These are phyloP conservation scores for Madurella mycetomatis DNA, from an alignment of 2,329 filamentous ascomycete species.

Conservation along the genomic window DNA sequence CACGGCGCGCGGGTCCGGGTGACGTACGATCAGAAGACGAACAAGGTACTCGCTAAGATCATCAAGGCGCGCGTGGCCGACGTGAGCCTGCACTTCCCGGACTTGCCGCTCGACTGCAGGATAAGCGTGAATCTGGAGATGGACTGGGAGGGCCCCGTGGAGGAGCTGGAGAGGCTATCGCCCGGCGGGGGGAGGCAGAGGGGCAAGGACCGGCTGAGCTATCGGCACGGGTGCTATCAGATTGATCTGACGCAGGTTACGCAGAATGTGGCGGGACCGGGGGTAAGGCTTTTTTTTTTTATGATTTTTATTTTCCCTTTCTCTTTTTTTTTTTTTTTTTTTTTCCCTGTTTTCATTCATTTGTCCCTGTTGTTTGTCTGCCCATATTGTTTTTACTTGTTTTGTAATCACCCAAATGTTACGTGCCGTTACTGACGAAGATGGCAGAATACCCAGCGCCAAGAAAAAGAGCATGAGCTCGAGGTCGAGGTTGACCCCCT, in stretches of 20 bases:
- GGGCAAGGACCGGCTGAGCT: conserved; percentile 83
- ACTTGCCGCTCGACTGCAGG: conserved; percentile 77
- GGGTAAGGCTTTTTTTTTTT: conserved; percentile 8
- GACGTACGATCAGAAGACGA: conserved; percentile 69
- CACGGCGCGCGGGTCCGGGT: conserved; percentile 64
- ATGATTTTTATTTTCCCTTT: background rate
- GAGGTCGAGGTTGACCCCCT: conserved; percentile 70
- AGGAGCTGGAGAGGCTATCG: conserved; percentile 46
- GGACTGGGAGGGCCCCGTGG: conserved; percentile 67
- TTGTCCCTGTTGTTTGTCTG: too few species aligned
- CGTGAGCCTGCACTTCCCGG: conserved; percentile 79
- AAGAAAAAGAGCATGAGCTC: conserved; percentile 70
- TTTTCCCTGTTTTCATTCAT: background rate
- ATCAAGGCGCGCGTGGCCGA: conserved; percentile 88
- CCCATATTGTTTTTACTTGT: too few species aligned
- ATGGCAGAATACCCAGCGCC: conserved; percentile 35
- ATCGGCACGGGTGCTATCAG: conserved; percentile 81
- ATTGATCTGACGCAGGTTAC: conserved; percentile 92
- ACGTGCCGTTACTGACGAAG: background rate
- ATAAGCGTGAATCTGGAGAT: conserved; percentile 95
- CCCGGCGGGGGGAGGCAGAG: conserved; percentile 36
- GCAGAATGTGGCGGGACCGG: conserved; percentile 31
- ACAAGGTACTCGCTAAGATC: conserved; percentile 71
- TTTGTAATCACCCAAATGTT: background rate
- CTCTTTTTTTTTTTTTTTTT: background rate